Conservation (phyloP, 768 basidiomycete species). For the Podaxis sp. region DNA sequence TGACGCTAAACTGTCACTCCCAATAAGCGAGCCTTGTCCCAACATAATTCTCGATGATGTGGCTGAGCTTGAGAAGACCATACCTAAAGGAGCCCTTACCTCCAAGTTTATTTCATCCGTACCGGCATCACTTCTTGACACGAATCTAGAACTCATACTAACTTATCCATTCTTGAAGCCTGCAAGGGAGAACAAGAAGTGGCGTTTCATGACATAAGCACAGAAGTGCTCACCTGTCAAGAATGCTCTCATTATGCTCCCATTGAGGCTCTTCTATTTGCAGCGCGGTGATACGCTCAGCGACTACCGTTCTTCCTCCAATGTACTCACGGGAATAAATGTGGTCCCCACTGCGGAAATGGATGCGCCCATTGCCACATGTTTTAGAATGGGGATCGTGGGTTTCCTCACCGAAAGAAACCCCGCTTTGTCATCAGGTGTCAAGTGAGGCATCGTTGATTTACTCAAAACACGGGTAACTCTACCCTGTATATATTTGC, state of each 20-base stretch:
- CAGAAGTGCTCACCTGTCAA: neutral
- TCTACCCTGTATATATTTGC: neutral
- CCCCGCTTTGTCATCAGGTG: neutral
- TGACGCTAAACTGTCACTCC: constrained; percentile 1
- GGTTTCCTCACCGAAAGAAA: constrained; percentile 15
- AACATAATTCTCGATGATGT: constrained; percentile 10
- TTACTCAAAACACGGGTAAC: neutral
- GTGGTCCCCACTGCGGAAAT: constrained; percentile 29
- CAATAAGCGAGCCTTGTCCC: constrained; percentile 6
- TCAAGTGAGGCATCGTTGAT: neutral
- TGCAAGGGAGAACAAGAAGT: neutral
- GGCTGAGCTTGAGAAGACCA: constrained; percentile 11
- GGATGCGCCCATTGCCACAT: constrained; percentile 35
- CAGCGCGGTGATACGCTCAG: constrained; percentile 20
- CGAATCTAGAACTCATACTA: constrained; percentile 4
- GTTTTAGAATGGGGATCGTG: constrained; percentile 20
- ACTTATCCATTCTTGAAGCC: neutral
- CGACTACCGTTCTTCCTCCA: constrained; percentile 14
- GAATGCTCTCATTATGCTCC: neutral
- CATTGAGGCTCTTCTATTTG: constrained; percentile 6
- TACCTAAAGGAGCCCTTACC: constrained; percentile 8
- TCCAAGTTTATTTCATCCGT: constrained; percentile 3
- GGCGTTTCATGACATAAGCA: constrained; percentile 8
- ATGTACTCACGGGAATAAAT: constrained; percentile 4
- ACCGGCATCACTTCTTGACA: constrained; percentile 9